phyloP scores from a whole-genome alignment of 352 stramenopile species.

The Globisporangium alternatum region DNA sequence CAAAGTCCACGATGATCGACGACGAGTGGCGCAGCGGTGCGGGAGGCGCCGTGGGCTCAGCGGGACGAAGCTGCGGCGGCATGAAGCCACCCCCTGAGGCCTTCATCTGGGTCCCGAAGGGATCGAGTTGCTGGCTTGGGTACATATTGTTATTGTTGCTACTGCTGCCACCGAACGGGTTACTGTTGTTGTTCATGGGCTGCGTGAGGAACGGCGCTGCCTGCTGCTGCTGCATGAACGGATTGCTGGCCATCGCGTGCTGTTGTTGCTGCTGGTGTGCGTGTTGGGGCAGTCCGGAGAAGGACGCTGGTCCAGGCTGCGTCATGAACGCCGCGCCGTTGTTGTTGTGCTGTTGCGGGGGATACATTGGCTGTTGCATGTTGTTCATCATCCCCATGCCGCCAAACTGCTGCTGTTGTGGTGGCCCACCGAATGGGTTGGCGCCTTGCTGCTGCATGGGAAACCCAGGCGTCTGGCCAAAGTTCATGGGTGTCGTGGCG shows the following conservation, averaged over 20 bases:
- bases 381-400: slow-evolving; percentile 25
- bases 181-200: slow-evolving; percentile 57
- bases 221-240: slow-evolving; percentile 31
- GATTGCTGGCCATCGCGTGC: slow-evolving; percentile 5
- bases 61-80: slow-evolving; percentile 17
- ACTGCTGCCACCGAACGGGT: slow-evolving; percentile 17
- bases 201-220: slow-evolving; percentile 41
- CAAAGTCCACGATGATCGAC: slow-evolving; percentile 67
- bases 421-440: slow-evolving; percentile 37
- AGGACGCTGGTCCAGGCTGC: slow-evolving; percentile 40
- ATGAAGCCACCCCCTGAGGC: slow-evolving; percentile 2
- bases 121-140: slow-evolving; percentile 26
- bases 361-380: slow-evolving; percentile 25
- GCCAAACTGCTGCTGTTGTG: slow-evolving; percentile 12
- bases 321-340: slow-evolving; percentile 69
- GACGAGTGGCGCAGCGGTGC: slow-evolving; percentile 26
- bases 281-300: slow-evolving; percentile 31
- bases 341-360: slow-evolving; percentile 10
- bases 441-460: slow-evolving; percentile 18
- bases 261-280: slow-evolving; percentile 25
- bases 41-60: slow-evolving; percentile 29
- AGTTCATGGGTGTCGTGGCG: slow-evolving; percentile 24
- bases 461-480: slow-evolving; percentile 19
- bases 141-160: not conserved
- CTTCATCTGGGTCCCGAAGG: slow-evolving; percentile 39